Evolutionary conservation across 2,329 filamentous ascomycete species (phyloP), one percentile per base, ranked within the genome.

Genomic region (Xylaria sp.): DNA sequence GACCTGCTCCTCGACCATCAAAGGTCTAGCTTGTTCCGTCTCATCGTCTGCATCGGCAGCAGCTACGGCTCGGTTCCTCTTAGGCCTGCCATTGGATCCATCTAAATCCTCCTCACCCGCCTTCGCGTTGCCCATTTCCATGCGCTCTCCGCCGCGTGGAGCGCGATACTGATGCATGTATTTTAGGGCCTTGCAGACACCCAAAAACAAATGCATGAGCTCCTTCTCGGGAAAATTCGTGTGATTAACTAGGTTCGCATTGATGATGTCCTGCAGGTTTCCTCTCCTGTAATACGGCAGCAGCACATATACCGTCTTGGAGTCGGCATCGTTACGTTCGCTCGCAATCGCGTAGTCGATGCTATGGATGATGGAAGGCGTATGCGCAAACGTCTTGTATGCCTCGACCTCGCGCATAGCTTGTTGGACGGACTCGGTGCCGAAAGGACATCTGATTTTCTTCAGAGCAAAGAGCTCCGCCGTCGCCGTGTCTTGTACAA

Each of bases 381-480:
- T 89, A 74, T 91, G 90, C 64, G 89, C 85, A 83, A 99, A 99
- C 68, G 98, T 89, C 73, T 91, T 91, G 85, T 99, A 99, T 59
- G 96, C 95, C 81, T 98, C 95, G 71, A 98, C 96, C 84, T 99
- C 96, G 81, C 95, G 95, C 86, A 98, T 91, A 61, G 96, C 96
- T 80, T 93, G 94, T 74, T 94, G 90, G 68, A 99, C 95, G 31
- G 94, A 97, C 85, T 99, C 96, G 81, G 96, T 92, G 74, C 96
- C 96, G 78, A 99, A 98, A 4, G 96, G 95, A 85, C 96, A 99
- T 79, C 95, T 91, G 81, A 99, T 99, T 87, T 99, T 99, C 83
- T 99, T 99, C 71, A 98, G 90, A 20, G 96, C 96, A 81, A 97
- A 95, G 56, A 97, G 88, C 76, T 95, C 90, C 68, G 93, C 92